These are phyloP conservation scores for Fagopyrum homotropicum DNA, from an alignment of 148 eudicot genomes.

Conservation along the genomic window DNA sequence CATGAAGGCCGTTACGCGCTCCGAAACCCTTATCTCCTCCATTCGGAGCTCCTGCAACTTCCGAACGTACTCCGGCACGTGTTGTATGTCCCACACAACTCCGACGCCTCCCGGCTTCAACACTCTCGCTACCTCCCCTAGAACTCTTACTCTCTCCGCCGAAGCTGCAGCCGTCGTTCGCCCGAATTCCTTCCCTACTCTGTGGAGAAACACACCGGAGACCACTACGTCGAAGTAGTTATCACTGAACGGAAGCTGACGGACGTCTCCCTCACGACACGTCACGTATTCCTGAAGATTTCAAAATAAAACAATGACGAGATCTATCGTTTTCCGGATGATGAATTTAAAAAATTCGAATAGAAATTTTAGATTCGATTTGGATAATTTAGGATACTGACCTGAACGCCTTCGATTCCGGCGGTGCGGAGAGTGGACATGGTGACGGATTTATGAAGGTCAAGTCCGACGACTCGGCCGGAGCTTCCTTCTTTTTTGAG, in stretches of 20 bases:
- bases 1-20: constrained; percentile 94
- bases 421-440: constrained; percentile 63
- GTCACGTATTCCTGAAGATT: constrained; percentile 73
- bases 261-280: constrained; percentile 75
- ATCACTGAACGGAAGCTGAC: constrained; percentile 65
- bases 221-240: constrained; percentile 92
- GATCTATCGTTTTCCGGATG: neutral
- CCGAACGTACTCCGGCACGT: constrained; percentile 80
- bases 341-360: neutral
- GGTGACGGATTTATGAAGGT: constrained; percentile 33
- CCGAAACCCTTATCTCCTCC: constrained; percentile 85
- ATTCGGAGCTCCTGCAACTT: constrained; percentile 58
- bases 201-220: constrained; percentile 57
- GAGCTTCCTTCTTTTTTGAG: constrained; percentile 76
- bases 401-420: constrained; percentile 53
- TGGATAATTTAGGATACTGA: neutral
- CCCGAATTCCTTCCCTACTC: constrained; percentile 72
- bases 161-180: constrained; percentile 50
- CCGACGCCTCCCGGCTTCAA: constrained; percentile 75
- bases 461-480: constrained; percentile 80
- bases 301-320: neutral
- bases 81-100: constrained; percentile 87
- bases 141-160: constrained; percentile 73
- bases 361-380: neutral
- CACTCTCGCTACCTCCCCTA: constrained; percentile 77